phyloP scores from a whole-genome alignment of 2,329 filamentous ascomycete species.

The Claviceps sp. region DNA sequence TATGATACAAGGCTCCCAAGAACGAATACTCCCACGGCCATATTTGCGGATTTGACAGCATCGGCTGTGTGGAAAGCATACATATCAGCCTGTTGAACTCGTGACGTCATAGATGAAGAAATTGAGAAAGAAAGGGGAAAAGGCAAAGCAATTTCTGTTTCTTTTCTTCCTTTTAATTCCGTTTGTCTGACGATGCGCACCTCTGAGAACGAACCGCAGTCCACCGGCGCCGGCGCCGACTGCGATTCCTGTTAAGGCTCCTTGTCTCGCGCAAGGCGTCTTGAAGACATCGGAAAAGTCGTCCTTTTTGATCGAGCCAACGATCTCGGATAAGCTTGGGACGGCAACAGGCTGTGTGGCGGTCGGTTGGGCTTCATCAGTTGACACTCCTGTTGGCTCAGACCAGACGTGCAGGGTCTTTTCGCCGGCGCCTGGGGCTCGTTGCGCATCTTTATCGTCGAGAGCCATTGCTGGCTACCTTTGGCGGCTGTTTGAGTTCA shows the following conservation, averaged over 20 bases:
- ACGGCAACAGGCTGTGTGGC: constrained; percentile 13
- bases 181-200: constrained; percentile 29
- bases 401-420: constrained; percentile 25
- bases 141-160: neutral
- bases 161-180: neutral
- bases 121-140: neutral
- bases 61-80: constrained; percentile 14
- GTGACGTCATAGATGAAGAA: neutral
- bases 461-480: constrained; percentile 24
- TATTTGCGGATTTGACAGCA: constrained; percentile 52
- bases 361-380: constrained; percentile 8
- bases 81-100: neutral
- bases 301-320: constrained; percentile 51
- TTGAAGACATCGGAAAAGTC: constrained; percentile 64
- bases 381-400: constrained; percentile 18
- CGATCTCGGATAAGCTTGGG: constrained; percentile 40
- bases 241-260: constrained; percentile 71
- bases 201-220: constrained; percentile 59
- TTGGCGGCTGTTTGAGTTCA: constrained; percentile 4
- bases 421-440: constrained; percentile 12
- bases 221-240: constrained; percentile 65
- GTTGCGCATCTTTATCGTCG: constrained; percentile 15
- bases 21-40: constrained; percentile 70
- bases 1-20: constrained; percentile 58
- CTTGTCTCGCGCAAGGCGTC: constrained; percentile 72